Percentiles rank a stretch among this genome's conserved stretches.
Evolutionary conservation across 2,329 filamentous ascomycete genomes (phyloP).

Genomic region (Phaeosphaeria sp.): DNA sequence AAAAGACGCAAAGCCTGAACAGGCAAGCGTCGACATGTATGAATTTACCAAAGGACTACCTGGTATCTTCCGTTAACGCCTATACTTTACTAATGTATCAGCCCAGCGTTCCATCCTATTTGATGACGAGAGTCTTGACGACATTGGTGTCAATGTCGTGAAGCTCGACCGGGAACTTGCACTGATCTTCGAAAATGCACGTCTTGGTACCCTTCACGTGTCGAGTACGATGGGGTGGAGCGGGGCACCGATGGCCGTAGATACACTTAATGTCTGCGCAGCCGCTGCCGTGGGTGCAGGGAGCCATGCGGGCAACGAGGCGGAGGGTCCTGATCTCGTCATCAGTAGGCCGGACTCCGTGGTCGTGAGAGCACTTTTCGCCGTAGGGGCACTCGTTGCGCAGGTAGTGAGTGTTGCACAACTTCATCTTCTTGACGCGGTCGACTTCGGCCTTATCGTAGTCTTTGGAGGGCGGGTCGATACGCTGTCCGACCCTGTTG

Average conservation of each 20-base stretch:
- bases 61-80: conserved; percentile 6
- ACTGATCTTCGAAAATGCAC: conserved; percentile 65
- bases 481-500: conserved; percentile 66
- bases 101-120: neutral
- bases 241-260: conserved; percentile 69
- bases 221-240: conserved; percentile 48
- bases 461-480: conserved; percentile 60
- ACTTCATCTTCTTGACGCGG: conserved; percentile 67
- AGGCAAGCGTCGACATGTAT: neutral
- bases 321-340: conserved; percentile 62
- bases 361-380: conserved; percentile 62
- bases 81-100: neutral
- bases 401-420: conserved; percentile 69
- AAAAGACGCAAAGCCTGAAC: neutral
- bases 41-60: conserved; percentile 1
- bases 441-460: conserved; percentile 64
- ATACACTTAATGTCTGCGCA: conserved; percentile 68
- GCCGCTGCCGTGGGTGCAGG: conserved; percentile 63
- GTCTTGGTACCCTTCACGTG: conserved; percentile 58
- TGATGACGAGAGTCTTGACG: conserved; percentile 56
- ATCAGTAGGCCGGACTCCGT: conserved; percentile 60
- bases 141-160: conserved; percentile 66
- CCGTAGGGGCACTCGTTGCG: conserved; percentile 64
- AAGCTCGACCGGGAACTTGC: conserved; percentile 64
- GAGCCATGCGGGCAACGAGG: conserved; percentile 68